Conservation (phyloP, 2,329 filamentous ascomycete species). For the Diaporthe citri region DNA sequence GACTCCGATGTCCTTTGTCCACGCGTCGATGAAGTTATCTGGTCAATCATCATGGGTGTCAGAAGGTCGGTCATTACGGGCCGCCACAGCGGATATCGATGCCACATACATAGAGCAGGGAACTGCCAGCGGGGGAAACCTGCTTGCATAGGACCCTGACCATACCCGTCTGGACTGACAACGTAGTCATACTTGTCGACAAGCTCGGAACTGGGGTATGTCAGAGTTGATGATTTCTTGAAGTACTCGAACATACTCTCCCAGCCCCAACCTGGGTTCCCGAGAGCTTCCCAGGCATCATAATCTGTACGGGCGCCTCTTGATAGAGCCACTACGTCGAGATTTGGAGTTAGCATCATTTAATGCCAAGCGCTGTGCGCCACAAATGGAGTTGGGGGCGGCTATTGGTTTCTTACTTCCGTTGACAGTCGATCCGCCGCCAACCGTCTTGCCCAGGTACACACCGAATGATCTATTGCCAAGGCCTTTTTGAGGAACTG, state of each 20-base stretch:
- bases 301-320: conserved; percentile 43
- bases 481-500: conserved; percentile 47
- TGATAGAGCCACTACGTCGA: conserved; percentile 10
- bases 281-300: conserved; percentile 52
- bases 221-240: conserved; percentile 44
- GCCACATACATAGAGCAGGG: conserved; percentile 9
- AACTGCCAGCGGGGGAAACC: conserved; percentile 24
- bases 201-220: conserved; percentile 9
- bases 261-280: conserved; percentile 47
- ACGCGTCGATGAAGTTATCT: conserved; percentile 15
- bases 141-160: conserved; percentile 20
- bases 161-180: conserved; percentile 14
- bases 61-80: background rate
- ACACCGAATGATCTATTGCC: conserved; percentile 42
- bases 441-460: conserved; percentile 48
- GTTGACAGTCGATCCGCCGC: conserved; percentile 55
- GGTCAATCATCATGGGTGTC: background rate
- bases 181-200: conserved; percentile 8
- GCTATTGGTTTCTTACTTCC: conserved; percentile 50
- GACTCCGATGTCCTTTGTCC: conserved; percentile 24
- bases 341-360: background rate
- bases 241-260: conserved; percentile 50
- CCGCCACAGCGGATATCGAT: too few relatives aligned
- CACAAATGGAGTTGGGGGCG: conserved; percentile 35
- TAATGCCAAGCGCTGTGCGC: too few relatives aligned